Conservation (phyloP, 116 monocot genomes). For the Trichopus zeylanicus region DNA sequence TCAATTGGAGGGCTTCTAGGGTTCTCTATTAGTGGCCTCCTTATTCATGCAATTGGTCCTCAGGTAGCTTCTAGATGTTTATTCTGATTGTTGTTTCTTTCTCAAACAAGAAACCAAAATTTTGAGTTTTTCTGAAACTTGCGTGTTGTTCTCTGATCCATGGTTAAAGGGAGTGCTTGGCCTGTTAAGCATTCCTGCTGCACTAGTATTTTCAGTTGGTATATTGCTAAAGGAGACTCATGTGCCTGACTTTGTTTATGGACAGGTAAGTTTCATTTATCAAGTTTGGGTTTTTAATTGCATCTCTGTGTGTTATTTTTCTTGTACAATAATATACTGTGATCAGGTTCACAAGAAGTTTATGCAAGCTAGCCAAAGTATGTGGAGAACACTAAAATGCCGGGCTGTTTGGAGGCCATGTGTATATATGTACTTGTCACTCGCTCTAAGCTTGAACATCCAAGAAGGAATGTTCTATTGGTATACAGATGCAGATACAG, state of each 20-base stretch:
- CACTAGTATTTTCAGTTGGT: slow-evolving; percentile 42
- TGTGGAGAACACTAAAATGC: slow-evolving; percentile 51
- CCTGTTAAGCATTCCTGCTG: slow-evolving; percentile 52
- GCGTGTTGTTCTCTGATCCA: not conserved
- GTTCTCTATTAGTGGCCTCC: slow-evolving; percentile 64
- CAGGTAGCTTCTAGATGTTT: slow-evolving; percentile 42
- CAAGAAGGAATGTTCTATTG: slow-evolving; percentile 68
- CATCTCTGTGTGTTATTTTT: not conserved
- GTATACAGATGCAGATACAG: slow-evolving; percentile 53
- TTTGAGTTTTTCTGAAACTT: not conserved
- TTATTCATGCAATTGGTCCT: slow-evolving; percentile 60
- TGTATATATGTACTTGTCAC: slow-evolving; percentile 46
- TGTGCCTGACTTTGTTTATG: slow-evolving; percentile 29
- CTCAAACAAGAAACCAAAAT: not conserved
- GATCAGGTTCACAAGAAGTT: slow-evolving; percentile 51
- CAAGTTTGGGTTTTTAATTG: not conserved
- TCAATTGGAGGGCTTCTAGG: slow-evolving; percentile 79
- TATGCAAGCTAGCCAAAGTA: slow-evolving; percentile 34
- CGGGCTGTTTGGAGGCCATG: slow-evolving; percentile 58
- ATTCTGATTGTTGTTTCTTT: too few relatives aligned
- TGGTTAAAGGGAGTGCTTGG: slow-evolving; percentile 50
- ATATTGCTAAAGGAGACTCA: slow-evolving; percentile 35
- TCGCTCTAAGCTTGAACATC: slow-evolving; percentile 51
- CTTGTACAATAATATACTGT: not conserved
- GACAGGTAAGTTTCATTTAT: slow-evolving; percentile 24